Percentiles rank a stretch among this genome's conserved stretches.
These are phyloP conservation scores for Penicillium sp. DNA, from an alignment of 2,329 filamentous ascomycete genomes.

Conservation along the genomic window DNA sequence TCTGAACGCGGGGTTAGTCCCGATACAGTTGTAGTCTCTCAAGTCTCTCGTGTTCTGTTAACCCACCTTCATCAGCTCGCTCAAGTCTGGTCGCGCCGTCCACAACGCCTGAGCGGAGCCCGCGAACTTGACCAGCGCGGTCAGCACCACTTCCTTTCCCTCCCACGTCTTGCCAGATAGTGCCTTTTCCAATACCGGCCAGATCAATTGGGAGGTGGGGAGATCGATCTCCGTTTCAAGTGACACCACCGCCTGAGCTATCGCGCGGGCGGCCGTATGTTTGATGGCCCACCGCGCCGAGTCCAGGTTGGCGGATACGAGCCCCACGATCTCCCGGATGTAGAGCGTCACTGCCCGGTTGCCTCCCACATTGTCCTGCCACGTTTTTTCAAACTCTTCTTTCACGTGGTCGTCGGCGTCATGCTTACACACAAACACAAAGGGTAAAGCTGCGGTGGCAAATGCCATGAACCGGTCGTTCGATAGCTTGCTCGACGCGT, in stretches of 20 bases:
- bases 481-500: slow-evolving; percentile 79
- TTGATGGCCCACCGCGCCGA: slow-evolving; percentile 87
- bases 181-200: slow-evolving; percentile 80
- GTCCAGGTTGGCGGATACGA: slow-evolving; percentile 68
- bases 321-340: slow-evolving; percentile 71
- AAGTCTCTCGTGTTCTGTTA: neutral
- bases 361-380: slow-evolving; percentile 87
- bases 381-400: slow-evolving; percentile 78
- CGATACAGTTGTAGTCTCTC: neutral
- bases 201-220: slow-evolving; percentile 63
- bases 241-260: slow-evolving; percentile 69
- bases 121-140: slow-evolving; percentile 75
- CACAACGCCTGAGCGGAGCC: slow-evolving; percentile 61
- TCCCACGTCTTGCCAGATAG: slow-evolving; percentile 87
- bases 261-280: slow-evolving; percentile 78
- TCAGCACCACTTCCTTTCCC: slow-evolving; percentile 82
- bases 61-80: slow-evolving; percentile 66
- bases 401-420: slow-evolving; percentile 78
- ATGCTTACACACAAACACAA: slow-evolving; percentile 83
- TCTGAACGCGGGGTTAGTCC: slow-evolving; percentile 41
- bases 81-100: slow-evolving; percentile 57
- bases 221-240: slow-evolving; percentile 59
- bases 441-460: slow-evolving; percentile 73
- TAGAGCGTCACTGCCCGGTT: slow-evolving; percentile 79
- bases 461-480: slow-evolving; percentile 83